A percentile compares a stretch with the other conserved stretches of the same genome.
These are phyloP conservation scores for Zygoascus biomembranicola DNA, from an alignment of 805 yeast species.

Conservation along the genomic window DNA sequence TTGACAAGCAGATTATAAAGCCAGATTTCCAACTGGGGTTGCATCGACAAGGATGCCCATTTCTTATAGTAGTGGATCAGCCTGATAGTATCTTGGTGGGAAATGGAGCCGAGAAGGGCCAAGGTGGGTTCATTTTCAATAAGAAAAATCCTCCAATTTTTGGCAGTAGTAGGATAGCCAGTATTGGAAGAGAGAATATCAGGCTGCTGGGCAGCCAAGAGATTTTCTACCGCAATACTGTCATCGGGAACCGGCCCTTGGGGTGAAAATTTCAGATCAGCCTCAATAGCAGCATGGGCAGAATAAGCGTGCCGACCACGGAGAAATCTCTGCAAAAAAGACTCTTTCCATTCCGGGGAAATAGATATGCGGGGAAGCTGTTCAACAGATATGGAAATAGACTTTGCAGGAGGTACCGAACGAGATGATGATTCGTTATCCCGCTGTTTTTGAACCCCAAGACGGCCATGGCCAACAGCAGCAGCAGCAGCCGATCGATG, in stretches of 20 bases:
- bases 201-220: neutral
- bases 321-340: neutral
- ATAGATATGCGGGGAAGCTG: neutral
- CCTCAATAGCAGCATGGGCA: no score
- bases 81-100: slow-evolving; percentile 30
- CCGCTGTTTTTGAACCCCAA: no score
- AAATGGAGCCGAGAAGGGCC: slow-evolving; percentile 28
- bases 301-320: neutral
- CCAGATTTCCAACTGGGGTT: slow-evolving; percentile 31
- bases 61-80: slow-evolving; percentile 35
- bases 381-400: neutral
- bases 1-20: slow-evolving; percentile 32
- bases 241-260: neutral
- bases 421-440: no score
- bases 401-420: neutral
- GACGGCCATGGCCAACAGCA: neutral
- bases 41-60: slow-evolving; percentile 34
- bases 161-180: neutral
- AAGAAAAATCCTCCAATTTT: slow-evolving; percentile 36
- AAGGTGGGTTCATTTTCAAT: slow-evolving; percentile 27
- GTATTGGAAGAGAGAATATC: neutral
- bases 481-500: neutral
- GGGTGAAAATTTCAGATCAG: neutral
- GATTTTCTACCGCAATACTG: neutral
- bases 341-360: neutral